Evolutionary conservation across 2,329 filamentous ascomycete genomes (phyloP).

Genomic region (Botrytis elliptica): DNA sequence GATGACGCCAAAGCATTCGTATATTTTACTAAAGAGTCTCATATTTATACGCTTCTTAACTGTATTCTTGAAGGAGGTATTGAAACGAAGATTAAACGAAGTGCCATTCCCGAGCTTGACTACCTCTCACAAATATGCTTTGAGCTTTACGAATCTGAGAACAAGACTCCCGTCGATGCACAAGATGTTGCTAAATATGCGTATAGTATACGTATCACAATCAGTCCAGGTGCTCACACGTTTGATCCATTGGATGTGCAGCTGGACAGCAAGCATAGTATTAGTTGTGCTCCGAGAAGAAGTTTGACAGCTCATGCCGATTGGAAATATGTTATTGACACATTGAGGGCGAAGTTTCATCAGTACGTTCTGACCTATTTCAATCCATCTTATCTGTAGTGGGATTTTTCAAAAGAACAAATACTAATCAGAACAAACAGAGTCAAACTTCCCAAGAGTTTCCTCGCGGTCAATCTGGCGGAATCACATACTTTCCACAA

Average conservation of each 20-base stretch:
- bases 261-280: slow-evolving; percentile 93
- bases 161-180: slow-evolving; percentile 43
- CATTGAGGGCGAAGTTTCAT: slow-evolving; percentile 89
- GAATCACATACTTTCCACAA: slow-evolving; percentile 41
- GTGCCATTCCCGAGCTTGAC: slow-evolving; percentile 93
- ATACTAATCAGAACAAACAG: slow-evolving; percentile 25
- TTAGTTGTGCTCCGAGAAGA: slow-evolving; percentile 86
- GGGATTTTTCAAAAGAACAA: not conserved
- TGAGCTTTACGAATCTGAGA: slow-evolving; percentile 94
- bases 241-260: slow-evolving; percentile 96
- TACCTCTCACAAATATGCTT: slow-evolving; percentile 98
- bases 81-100: slow-evolving; percentile 93
- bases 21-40: slow-evolving; percentile 98
- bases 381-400: not conserved
- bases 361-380: slow-evolving; percentile 57
- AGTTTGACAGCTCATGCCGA: slow-evolving; percentile 88
- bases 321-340: slow-evolving; percentile 97
- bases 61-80: slow-evolving; percentile 97
- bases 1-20: slow-evolving; percentile 94
- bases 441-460: slow-evolving; percentile 41
- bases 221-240: slow-evolving; percentile 93
- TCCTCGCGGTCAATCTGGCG: slow-evolving; percentile 41
- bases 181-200: slow-evolving; percentile 56
- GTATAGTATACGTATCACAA: slow-evolving; percentile 94
- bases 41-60: slow-evolving; percentile 97